phyloP scores from a whole-genome alignment of 352 stramenopile species.

The Pythium rishiriense region DNA sequence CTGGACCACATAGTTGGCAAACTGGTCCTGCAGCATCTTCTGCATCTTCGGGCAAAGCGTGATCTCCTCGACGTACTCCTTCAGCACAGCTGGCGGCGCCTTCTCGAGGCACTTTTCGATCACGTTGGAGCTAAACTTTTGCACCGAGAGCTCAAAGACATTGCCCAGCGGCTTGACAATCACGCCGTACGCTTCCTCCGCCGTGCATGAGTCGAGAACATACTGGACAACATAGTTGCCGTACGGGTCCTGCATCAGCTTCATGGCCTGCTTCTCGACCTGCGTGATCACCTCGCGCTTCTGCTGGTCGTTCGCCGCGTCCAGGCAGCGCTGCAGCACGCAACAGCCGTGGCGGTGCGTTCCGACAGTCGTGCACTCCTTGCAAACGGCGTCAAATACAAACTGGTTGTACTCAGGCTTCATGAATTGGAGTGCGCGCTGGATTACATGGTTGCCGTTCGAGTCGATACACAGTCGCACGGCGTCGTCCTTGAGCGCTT shows the following conservation, averaged over 20 bases:
- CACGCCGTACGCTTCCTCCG: conserved; percentile 77
- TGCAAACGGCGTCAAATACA: conserved; percentile 96
- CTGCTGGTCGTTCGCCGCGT: conserved; percentile 88
- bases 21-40: conserved; percentile 97
- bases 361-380: conserved; percentile 94
- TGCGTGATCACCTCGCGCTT: conserved; percentile 90
- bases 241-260: conserved; percentile 94
- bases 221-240: conserved; percentile 94
- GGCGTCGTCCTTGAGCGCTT: conserved; percentile 92
- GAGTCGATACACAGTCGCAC: conserved; percentile 97
- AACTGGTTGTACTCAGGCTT: conserved; percentile 94
- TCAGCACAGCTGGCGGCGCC: conserved; percentile 72
- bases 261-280: conserved; percentile 96
- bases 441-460: conserved; percentile 98
- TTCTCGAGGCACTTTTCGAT: conserved; percentile 99
- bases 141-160: conserved; percentile 94
- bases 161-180: conserved; percentile 89
- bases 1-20: conserved; percentile 99
- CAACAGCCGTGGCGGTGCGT: conserved; percentile 97
- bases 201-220: conserved; percentile 85
- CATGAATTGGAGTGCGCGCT: conserved; percentile 95
- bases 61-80: conserved; percentile 79
- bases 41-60: conserved; percentile 83
- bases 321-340: conserved; percentile 96
- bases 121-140: conserved; percentile 99